Conservation (phyloP, 176 grass and related monocot species). For the Eleusine coracana region DNA sequence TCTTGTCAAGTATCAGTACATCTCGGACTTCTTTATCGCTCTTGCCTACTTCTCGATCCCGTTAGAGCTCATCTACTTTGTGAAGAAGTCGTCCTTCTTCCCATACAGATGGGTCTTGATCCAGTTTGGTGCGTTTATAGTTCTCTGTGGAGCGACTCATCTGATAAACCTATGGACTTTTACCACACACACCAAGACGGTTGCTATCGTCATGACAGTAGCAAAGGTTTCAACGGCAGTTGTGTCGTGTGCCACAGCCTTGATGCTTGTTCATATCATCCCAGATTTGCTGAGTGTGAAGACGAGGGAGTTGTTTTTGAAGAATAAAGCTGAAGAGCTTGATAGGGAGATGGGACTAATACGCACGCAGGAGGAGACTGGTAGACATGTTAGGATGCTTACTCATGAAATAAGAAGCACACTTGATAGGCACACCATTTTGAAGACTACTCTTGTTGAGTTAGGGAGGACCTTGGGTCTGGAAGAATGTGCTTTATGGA, state of each 20-base stretch:
- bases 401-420: constrained; percentile 84
- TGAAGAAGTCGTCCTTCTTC: constrained; percentile 73
- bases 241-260: constrained; percentile 71
- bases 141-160: constrained; percentile 82
- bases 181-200: constrained; percentile 49
- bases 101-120: constrained; percentile 62
- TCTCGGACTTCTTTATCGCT: constrained; percentile 87
- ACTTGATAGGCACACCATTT: constrained; percentile 70
- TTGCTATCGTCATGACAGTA: constrained; percentile 53
- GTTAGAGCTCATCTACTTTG: constrained; percentile 83
- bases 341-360: constrained; percentile 86
- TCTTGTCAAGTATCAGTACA: constrained; percentile 70
- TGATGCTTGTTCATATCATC: constrained; percentile 85
- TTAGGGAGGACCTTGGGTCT: constrained; percentile 62
- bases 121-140: constrained; percentile 78
- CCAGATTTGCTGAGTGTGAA: constrained; percentile 72
- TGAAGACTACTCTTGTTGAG: constrained; percentile 80
- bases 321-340: constrained; percentile 70
- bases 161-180: constrained; percentile 78
- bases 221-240: constrained; percentile 71
- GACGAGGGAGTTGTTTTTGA: constrained; percentile 67
- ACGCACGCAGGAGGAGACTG: constrained; percentile 62
- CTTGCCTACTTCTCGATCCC: constrained; percentile 84
- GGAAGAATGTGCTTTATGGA: constrained; percentile 78
- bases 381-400: constrained; percentile 75